phyloP scores from a whole-genome alignment of 495 filamentous ascomycete species.

The Letharia columbiana region DNA sequence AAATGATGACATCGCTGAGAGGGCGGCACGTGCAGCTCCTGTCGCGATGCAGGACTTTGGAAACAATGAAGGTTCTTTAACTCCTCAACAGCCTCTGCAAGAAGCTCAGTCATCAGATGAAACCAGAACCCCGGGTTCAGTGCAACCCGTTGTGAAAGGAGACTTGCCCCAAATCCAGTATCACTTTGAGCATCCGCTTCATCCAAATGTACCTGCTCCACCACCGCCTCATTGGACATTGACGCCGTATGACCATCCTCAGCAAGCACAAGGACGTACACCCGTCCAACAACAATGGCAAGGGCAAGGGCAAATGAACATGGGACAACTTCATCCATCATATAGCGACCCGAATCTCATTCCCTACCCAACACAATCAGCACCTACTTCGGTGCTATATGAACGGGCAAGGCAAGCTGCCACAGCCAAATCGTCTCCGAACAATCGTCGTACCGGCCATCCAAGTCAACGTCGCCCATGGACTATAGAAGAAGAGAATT shows the following conservation, averaged over 20 bases:
- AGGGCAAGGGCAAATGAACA: constrained; percentile 16
- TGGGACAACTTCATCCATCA: constrained; percentile 25
- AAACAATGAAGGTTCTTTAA: constrained; percentile 23
- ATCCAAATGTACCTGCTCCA: constrained; percentile 24
- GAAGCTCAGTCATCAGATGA: constrained; percentile 19
- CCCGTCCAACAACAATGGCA: constrained; percentile 14
- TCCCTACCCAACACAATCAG: constrained; percentile 60
- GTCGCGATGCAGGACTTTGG: constrained; percentile 41
- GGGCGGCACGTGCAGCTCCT: constrained; percentile 46
- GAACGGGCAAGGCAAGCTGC: constrained; percentile 76
- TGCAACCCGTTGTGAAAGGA: constrained; percentile 25
- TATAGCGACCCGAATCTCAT: constrained; percentile 30
- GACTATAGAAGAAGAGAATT: constrained; percentile 85
- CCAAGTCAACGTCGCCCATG: constrained; percentile 83
- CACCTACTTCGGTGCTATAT: constrained; percentile 70
- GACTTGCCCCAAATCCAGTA: constrained; percentile 28
- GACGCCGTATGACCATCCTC: constrained; percentile 28
- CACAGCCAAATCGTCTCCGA: constrained; percentile 68
- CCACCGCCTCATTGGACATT: constrained; percentile 18
- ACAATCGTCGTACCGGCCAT: constrained; percentile 61
- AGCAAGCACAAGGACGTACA: constrained; percentile 33
- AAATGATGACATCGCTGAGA: constrained; percentile 44
- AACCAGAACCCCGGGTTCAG: constrained; percentile 22
- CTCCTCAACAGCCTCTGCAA: constrained; percentile 31
- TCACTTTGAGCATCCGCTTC: constrained; percentile 25